A percentile compares a stretch with the other conserved stretches of the same genome.
Evolutionary conservation across 495 filamentous ascomycete species (phyloP).

Genomic region (Immersiella caudata): DNA sequence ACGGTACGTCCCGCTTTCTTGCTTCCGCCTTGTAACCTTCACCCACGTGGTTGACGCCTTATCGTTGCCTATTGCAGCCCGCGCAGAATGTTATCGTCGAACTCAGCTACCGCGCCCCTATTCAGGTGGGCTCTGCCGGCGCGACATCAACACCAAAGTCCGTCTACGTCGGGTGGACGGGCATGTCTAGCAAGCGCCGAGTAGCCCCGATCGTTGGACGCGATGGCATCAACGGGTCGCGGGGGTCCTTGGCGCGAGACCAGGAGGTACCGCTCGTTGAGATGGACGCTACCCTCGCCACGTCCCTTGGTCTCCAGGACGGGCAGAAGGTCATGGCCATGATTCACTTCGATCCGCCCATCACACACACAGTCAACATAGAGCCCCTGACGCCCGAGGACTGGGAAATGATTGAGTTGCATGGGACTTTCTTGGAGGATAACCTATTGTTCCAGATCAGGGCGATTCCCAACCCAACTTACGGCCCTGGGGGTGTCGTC

Average conservation of each 20-base stretch:
- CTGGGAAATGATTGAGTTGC: conserved; percentile 98
- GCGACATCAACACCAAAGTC: conserved; percentile 59
- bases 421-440: conserved; percentile 91
- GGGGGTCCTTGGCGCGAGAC: conserved; percentile 59
- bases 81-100: conserved; percentile 97
- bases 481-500: conserved; percentile 49
- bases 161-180: conserved; percentile 91
- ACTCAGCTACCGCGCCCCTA: conserved; percentile 63
- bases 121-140: conserved; percentile 42
- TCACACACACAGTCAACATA: conserved; percentile 91
- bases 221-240: conserved; percentile 65
- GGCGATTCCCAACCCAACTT: conserved; percentile 82
- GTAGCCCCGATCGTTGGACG: conserved; percentile 70
- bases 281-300: conserved; percentile 87
- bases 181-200: conserved; percentile 88
- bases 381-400: conserved; percentile 93
- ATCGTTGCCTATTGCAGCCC: conserved; percentile 55
- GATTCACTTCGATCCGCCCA: conserved; percentile 85
- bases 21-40: background rate
- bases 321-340: conserved; percentile 74
- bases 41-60: background rate
- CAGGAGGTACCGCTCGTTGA: conserved; percentile 78
- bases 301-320: conserved; percentile 75
- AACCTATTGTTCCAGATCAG: conserved; percentile 93
- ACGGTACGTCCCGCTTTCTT: conserved; percentile 59